Evolutionary conservation across 2,329 filamentous ascomycete genomes (phyloP), one percentile per base, ranked within the genome.

Genomic region (Cercospora sojina): DNA sequence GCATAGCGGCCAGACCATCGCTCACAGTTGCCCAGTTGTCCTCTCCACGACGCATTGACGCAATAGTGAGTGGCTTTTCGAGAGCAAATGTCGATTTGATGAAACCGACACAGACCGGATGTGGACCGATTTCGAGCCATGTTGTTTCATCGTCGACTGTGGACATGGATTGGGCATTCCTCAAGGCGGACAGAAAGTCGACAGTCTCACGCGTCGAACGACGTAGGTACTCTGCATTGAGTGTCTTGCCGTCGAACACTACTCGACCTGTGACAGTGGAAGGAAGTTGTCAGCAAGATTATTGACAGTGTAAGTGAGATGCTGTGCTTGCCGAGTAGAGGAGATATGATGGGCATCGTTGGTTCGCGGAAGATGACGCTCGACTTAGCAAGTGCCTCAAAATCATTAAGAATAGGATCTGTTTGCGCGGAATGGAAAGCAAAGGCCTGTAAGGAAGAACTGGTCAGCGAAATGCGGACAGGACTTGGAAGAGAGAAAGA

Each of bases 11-110:
- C 38, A 87, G 74, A 60, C 77, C 84, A 4, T 74, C 70, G 3
- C 81, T 77, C 2, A 90, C 74, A 0, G 84, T 85, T 69, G 81
- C 82, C 80, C 84, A 88, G 53, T 65, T 49, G 18, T 62, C 55
- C 32, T 67, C 59, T 5, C 51, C 49, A 13, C 64, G 67, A 9
- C 65, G 69, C n/a, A 70, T 27, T 12, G 67, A 65, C 16, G 68
- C 61, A 25, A 71, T 31, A 8, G 60, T 32, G 9, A 59, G 55
- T 23, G 41, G 51, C 51, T 55, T 55, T 13, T 38, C 66, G 49
- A 3, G 68, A 7, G 10, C 51, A 8, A 55, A 55, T 9, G 47
- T 59, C 5, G 65, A 55, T 57, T 67, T 68, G 41, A 72, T 49
- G 35, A 72, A 66, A 10, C 47, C 38, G 16, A 49, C 41, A 32